phyloP scores from a whole-genome alignment of 371 early-diverging fungal genomes.

The Batrachochytrium dendrobatidis region DNA sequence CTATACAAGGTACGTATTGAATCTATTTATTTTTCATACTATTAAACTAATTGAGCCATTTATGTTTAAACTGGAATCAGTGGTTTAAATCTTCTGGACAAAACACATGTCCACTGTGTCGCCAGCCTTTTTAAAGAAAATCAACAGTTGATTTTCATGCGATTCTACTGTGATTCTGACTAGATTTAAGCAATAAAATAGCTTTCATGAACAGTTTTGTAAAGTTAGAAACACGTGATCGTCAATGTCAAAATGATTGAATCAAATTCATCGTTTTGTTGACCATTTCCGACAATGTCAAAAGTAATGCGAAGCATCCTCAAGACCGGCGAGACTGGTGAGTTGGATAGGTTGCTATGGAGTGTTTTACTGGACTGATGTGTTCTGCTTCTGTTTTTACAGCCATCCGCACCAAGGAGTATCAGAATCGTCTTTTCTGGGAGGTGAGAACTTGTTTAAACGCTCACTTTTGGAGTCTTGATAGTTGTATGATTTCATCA shows the following conservation, averaged over 20 bases:
- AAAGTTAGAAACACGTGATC: background rate
- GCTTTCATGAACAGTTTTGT: background rate
- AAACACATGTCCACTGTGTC: conserved; percentile 86
- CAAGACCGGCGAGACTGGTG: conserved; percentile 14
- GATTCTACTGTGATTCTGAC: too few species aligned
- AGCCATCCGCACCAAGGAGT: conserved; percentile 20
- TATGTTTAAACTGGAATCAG: conserved; percentile 24
- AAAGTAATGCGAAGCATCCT: conserved; percentile 11
- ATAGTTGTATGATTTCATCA: too few species aligned
- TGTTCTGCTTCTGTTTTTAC: background rate
- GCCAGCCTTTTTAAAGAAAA: conserved; percentile 63
- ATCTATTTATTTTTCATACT: background rate
- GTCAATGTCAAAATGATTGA: too few species aligned
- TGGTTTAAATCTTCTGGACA: conserved; percentile 89
- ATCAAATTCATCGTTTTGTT: too few species aligned
- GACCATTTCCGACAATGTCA: too few species aligned
- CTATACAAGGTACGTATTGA: conserved; percentile 64
- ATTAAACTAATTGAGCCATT: background rate
- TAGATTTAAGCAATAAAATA: background rate
- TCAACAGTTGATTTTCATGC: background rate
- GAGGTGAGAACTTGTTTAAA: conserved; percentile 12
- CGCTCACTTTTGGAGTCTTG: too few species aligned
- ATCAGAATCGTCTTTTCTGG: conserved; percentile 22
- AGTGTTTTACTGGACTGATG: background rate
- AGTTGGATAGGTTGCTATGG: background rate